Percentiles rank a stretch among this genome's conserved stretches.
These are phyloP conservation scores for Breynia disticha DNA, from an alignment of 441 rosid genomes.

Conservation along the genomic window DNA sequence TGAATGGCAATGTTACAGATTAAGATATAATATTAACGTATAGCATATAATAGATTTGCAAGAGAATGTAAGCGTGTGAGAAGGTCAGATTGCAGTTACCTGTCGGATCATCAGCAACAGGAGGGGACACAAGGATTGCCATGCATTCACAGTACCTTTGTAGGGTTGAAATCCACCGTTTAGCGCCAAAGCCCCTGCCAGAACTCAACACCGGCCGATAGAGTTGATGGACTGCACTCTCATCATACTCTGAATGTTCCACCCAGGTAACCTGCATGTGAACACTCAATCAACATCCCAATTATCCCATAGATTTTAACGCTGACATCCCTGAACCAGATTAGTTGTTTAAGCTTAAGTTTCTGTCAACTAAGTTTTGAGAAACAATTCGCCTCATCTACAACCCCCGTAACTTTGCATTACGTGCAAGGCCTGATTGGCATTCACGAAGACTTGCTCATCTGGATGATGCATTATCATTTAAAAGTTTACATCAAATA, in stretches of 20 bases:
- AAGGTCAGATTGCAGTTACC: conserved; percentile 19
- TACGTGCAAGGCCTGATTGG: too few species aligned
- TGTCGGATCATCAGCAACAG: conserved; percentile 30
- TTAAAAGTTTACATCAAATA: too few species aligned
- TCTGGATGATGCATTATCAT: too few species aligned
- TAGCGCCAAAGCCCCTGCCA: conserved; percentile 77
- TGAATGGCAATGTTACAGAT: conserved; percentile 1
- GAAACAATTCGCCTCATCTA: too few species aligned
- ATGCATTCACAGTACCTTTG: conserved; percentile 69
- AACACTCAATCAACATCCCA: conserved; percentile 8
- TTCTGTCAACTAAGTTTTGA: too few species aligned
- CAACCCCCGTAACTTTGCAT: too few species aligned
- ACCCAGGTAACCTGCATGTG: conserved; percentile 74
- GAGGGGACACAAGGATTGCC: conserved; percentile 46
- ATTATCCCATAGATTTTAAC: background rate
- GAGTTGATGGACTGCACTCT: conserved; percentile 46
- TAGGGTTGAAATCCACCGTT: conserved; percentile 67
- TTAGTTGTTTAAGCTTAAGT: background rate
- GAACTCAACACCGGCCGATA: conserved; percentile 42
- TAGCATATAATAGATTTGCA: background rate
- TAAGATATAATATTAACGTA: background rate
- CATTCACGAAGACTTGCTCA: too few species aligned
- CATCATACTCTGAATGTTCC: conserved; percentile 69
- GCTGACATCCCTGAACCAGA: background rate
- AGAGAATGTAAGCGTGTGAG: conserved; percentile 3